phyloP scores from a whole-genome alignment of 306 rosid genomes.

The Crataegus laevigata region DNA sequence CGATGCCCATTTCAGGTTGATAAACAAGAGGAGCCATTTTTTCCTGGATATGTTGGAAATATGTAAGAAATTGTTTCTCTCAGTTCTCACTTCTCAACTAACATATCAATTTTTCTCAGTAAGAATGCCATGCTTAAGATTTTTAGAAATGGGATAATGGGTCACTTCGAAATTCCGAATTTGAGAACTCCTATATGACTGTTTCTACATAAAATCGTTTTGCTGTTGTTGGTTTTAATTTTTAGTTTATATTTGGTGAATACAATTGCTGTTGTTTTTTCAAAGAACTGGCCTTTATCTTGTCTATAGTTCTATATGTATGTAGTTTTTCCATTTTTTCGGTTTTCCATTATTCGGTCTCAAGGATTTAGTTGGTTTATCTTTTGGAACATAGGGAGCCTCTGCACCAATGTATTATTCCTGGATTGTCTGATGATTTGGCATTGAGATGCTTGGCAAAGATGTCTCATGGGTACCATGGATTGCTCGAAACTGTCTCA shows the following conservation, averaged over 20 bases:
- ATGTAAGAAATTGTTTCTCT: background rate
- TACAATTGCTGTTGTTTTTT: background rate
- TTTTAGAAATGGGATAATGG: background rate
- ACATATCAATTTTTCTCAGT: background rate
- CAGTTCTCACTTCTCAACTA: background rate
- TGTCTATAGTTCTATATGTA: background rate
- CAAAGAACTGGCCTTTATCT: background rate
- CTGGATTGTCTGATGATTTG: slow-evolving; percentile 28
- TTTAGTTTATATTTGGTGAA: background rate
- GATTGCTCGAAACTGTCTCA: slow-evolving; percentile 20
- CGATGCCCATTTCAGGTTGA: background rate
- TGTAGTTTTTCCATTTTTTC: background rate
- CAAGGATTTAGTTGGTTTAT: background rate
- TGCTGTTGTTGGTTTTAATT: background rate
- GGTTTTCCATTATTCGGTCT: background rate
- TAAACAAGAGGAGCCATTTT: background rate
- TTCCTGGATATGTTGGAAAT: background rate
- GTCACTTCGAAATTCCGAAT: background rate
- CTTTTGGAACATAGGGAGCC: slow-evolving; percentile 7
- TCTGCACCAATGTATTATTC: slow-evolving; percentile 7
- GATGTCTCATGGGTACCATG: slow-evolving; percentile 30
- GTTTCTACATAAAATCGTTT: background rate
- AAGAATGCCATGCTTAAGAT: background rate
- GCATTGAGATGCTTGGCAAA: slow-evolving; percentile 27
- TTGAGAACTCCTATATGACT: background rate